phyloP scores from a whole-genome alignment of 192 early-diverging fungal genomes.

The Podila clonocystis region DNA sequence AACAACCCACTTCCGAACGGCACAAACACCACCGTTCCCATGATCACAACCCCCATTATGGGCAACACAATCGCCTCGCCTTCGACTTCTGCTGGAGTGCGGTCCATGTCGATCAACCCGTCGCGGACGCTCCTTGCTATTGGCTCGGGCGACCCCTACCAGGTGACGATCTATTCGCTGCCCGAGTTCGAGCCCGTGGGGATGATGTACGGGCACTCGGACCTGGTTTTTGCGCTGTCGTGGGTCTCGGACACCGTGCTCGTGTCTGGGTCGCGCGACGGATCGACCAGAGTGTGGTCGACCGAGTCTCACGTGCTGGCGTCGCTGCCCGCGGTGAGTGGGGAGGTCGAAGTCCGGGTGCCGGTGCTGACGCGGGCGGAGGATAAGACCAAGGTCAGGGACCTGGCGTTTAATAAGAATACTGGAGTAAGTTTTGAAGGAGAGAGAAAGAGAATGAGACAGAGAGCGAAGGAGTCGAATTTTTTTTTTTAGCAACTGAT shows the following conservation, averaged over 20 bases:
- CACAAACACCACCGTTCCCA: background rate
- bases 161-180: conserved; percentile 68
- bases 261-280: conserved; percentile 72
- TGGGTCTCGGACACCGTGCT: conserved; percentile 68
- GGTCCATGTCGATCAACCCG: conserved; percentile 69
- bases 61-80: conserved; percentile 4
- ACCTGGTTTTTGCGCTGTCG: conserved; percentile 71
- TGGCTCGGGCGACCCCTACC: conserved; percentile 65
- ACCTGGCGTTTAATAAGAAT: conserved; percentile 56
- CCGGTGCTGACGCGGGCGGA: conserved; percentile 37
- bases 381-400: conserved; percentile 65
- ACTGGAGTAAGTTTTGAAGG: conserved; percentile 24
- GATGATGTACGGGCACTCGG: conserved; percentile 68
- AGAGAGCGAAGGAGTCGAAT: background rate
- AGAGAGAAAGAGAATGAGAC: background rate
- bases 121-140: conserved; percentile 71
- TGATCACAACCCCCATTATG: conserved; percentile 3
- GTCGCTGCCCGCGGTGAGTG: conserved; percentile 17
- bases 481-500: conserved; percentile 38
- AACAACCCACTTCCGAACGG: conserved; percentile 1
- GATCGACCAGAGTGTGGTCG: conserved; percentile 63
- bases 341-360: conserved; percentile 36
- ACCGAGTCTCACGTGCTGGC: conserved; percentile 38
- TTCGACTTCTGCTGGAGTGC: conserved; percentile 58
- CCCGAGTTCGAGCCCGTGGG: conserved; percentile 67